phyloP scores from a whole-genome alignment of 2,329 filamentous ascomycete genomes.

The Alternaria brassicicola region DNA sequence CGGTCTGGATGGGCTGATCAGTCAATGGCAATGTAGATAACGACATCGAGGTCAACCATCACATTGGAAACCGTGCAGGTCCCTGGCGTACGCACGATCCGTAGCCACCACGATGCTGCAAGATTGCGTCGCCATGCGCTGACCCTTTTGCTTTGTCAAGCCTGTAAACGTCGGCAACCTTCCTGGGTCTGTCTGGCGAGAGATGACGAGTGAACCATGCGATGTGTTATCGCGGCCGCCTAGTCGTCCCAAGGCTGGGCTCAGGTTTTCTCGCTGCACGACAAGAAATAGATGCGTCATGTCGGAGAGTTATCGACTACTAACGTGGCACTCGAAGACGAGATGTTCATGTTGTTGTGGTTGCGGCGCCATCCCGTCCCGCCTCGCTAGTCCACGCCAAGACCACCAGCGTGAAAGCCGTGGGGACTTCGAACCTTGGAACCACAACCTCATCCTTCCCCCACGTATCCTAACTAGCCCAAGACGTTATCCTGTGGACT shows the following conservation, averaged over 20 bases:
- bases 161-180: neutral
- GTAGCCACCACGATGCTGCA: neutral
- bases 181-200: neutral
- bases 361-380: constrained; percentile 8
- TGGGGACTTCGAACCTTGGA: neutral
- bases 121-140: neutral
- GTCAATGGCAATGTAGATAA: neutral
- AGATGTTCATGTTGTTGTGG: neutral
- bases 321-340: neutral
- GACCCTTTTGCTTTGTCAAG: neutral
- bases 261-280: neutral
- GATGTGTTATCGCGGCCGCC: neutral
- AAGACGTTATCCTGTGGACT: constrained; percentile 6
- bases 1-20: neutral
- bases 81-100: neutral
- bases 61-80: neutral
- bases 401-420: neutral
- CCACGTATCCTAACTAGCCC: neutral
- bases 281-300: neutral
- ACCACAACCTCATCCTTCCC: constrained; percentile 1
- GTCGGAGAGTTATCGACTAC: neutral
- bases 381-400: constrained; percentile 8
- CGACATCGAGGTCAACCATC: neutral
- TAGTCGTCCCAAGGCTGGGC: neutral
- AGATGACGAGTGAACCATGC: neutral